A percentile compares a stretch with the other conserved stretches of the same genome.
Evolutionary conservation across 192 early-diverging fungal species (phyloP).

Genomic region (Borealophlyctis nickersoniae): DNA sequence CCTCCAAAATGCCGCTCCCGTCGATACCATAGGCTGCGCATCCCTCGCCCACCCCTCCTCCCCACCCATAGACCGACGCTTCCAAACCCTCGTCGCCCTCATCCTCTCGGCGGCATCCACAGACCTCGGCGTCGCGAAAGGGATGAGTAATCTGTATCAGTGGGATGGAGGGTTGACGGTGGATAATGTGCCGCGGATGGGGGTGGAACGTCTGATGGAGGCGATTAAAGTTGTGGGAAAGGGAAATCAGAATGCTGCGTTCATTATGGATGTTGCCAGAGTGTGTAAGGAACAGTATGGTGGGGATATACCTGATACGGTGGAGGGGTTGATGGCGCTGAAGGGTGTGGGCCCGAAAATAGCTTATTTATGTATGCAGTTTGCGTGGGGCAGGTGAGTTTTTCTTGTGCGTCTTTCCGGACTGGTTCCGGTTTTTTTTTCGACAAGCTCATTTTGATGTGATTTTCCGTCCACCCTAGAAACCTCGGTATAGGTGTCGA

Average conservation of each 20-base stretch:
- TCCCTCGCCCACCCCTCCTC: no score
- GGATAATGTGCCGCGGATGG: constrained; percentile 58
- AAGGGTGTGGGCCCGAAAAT: constrained; percentile 96
- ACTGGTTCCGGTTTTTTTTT: no score
- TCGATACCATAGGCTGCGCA: no score
- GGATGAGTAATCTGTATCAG: constrained; percentile 65
- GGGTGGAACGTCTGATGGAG: constrained; percentile 69
- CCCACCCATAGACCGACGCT: no score
- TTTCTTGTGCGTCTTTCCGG: no score
- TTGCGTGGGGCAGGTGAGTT: constrained; percentile 74
- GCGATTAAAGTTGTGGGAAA: constrained; percentile 72
- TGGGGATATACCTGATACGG: constrained; percentile 78
- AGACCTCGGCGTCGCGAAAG: constrained; percentile 80
- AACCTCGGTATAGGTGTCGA: constrained; percentile 92
- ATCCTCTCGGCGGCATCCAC: constrained; percentile 94
- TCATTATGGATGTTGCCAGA: no score
- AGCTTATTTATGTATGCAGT: constrained; percentile 80
- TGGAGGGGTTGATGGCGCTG: constrained; percentile 72
- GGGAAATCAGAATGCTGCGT: no score
- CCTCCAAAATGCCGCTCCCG: no score
- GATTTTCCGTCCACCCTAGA: constrained; percentile 26
- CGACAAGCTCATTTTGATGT: neutral
- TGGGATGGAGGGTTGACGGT: constrained; percentile 69
- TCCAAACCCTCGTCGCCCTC: constrained; percentile 79
- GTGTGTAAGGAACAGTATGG: constrained; percentile 68